Evolutionary conservation across 2,329 filamentous ascomycete species (phyloP).

Genomic region (Botrytis cinerea): DNA sequence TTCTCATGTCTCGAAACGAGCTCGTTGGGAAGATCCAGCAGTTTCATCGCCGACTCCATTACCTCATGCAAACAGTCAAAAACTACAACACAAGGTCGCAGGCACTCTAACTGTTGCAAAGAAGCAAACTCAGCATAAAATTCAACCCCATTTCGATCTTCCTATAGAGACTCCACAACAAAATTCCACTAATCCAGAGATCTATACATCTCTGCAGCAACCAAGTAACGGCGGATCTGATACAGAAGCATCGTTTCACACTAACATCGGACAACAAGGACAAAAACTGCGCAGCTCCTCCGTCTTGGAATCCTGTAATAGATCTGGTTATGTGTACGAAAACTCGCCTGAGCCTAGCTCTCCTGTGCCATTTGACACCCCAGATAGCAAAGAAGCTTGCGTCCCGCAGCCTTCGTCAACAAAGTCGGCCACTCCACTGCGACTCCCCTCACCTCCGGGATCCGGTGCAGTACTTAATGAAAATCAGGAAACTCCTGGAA

Average conservation of each 20-base stretch:
- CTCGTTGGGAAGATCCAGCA: conserved; percentile 37
- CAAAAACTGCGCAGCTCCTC: not conserved
- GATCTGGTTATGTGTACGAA: not conserved
- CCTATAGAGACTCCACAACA: not conserved
- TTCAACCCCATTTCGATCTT: not conserved
- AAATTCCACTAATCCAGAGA: not conserved
- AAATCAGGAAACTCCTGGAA: conserved; percentile 17
- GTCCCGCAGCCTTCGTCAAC: not conserved
- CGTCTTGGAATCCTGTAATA: not conserved
- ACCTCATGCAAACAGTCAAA: not conserved
- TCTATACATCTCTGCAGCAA: not conserved
- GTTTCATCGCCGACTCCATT: conserved; percentile 38
- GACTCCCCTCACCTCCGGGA: conserved; percentile 9
- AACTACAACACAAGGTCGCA: not conserved
- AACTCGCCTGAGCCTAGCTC: not conserved
- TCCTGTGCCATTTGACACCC: not conserved
- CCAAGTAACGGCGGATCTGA: not conserved
- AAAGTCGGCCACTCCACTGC: not conserved
- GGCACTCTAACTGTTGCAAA: not conserved
- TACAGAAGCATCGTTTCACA: conserved; percentile 2
- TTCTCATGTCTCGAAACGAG: conserved; percentile 38
- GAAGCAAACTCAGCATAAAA: not conserved
- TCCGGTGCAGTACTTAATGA: not conserved
- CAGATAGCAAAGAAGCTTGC: not conserved
- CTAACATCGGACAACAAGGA: conserved; percentile 10